Evolutionary conservation across 2,329 filamentous ascomycete genomes (phyloP).

Genomic region (Dothistroma pini): DNA sequence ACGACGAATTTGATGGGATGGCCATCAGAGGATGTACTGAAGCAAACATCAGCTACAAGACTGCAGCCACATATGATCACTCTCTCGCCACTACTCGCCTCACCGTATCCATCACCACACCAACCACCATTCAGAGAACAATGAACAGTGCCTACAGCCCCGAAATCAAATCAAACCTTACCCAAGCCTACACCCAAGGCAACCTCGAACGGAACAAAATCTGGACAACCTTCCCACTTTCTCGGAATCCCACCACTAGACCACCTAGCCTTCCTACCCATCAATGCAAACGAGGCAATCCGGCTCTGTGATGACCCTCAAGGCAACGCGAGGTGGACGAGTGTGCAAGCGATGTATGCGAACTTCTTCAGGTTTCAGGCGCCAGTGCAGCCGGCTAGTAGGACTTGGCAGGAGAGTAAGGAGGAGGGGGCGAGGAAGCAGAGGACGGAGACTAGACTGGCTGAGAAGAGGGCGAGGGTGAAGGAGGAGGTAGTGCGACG

Average conservation of each 20-base stretch:
- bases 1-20: no score
- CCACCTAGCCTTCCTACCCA: not conserved
- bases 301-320: not conserved
- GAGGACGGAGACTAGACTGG: not conserved
- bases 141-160: not conserved
- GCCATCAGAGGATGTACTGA: no score
- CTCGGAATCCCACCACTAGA: not conserved
- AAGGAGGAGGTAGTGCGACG: not conserved
- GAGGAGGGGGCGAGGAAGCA: not conserved
- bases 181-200: not conserved
- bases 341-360: not conserved
- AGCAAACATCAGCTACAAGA: no score
- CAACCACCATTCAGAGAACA: no score
- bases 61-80: no score
- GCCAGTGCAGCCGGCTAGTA: not conserved
- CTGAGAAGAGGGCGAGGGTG: not conserved
- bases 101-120: not conserved
- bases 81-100: no score
- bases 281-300: not conserved
- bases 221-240: not conserved
- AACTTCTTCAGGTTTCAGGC: not conserved
- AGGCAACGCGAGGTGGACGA: not conserved
- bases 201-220: not conserved
- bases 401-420: not conserved
- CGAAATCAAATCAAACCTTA: not conserved